A percentile compares a stretch with the other conserved stretches of the same genome.
These are phyloP conservation scores for Pseudogymnoascus sp. DNA, from an alignment of 2,329 filamentous ascomycete genomes.

Conservation along the genomic window DNA sequence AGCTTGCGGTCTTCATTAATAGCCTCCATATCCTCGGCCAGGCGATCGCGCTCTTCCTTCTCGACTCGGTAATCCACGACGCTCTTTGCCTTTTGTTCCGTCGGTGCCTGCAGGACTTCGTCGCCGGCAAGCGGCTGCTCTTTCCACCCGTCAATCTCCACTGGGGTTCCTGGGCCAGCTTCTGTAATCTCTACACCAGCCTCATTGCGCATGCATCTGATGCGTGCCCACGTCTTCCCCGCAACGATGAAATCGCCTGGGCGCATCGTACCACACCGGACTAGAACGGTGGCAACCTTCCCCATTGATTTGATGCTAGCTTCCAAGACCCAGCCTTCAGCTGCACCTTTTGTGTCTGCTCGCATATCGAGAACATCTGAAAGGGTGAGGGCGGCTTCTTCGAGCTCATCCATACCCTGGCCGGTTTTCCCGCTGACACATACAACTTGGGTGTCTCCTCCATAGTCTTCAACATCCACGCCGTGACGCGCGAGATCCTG, in stretches of 20 bases:
- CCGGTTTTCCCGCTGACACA: slow-evolving; percentile 91
- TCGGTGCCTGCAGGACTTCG: slow-evolving; percentile 73
- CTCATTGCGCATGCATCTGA: slow-evolving; percentile 81
- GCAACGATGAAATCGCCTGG: slow-evolving; percentile 79
- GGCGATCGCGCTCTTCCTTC: slow-evolving; percentile 58
- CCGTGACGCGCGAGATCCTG: slow-evolving; percentile 75
- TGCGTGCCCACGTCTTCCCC: slow-evolving; percentile 77
- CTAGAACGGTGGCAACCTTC: slow-evolving; percentile 79
- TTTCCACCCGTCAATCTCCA: slow-evolving; percentile 92
- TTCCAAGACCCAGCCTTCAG: slow-evolving; percentile 92
- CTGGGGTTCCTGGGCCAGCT: slow-evolving; percentile 79
- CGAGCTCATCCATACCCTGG: slow-evolving; percentile 80
- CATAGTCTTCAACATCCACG: slow-evolving; percentile 89
- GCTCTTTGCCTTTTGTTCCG: slow-evolving; percentile 69
- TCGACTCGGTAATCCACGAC: slow-evolving; percentile 73
- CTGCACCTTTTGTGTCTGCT: slow-evolving; percentile 66
- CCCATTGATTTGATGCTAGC: slow-evolving; percentile 79
- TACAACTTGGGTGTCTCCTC: slow-evolving; percentile 89
- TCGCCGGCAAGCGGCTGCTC: slow-evolving; percentile 81
- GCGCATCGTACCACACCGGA: slow-evolving; percentile 78
- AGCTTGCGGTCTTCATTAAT: slow-evolving; percentile 60
- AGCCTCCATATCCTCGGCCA: slow-evolving; percentile 63
- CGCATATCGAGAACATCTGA: slow-evolving; percentile 88
- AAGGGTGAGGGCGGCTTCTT: slow-evolving; percentile 80
- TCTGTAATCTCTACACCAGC: slow-evolving; percentile 64